A percentile compares a stretch with the other conserved stretches of the same genome.
phyloP scores from a whole-genome alignment of 2,329 filamentous ascomycete species.

The Monosporascus sp. region DNA sequence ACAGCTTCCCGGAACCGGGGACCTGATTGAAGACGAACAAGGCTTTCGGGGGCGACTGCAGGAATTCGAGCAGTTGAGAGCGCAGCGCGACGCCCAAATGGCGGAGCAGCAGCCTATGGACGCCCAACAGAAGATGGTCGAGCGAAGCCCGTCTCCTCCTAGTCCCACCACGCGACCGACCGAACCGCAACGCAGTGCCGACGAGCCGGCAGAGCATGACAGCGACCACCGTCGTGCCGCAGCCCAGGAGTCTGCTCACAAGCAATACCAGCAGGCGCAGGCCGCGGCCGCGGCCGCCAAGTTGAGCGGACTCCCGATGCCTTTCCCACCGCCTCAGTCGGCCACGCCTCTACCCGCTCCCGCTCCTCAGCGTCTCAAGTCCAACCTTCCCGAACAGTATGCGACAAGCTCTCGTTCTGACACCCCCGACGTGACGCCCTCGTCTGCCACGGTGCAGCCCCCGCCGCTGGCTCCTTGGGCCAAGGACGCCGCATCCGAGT shows the following conservation, averaged over 20 bases:
- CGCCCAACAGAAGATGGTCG: conserved; percentile 13
- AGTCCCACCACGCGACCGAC: conserved; percentile 5
- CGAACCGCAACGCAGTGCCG: conserved; percentile 5
- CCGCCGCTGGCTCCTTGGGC: conserved; percentile 92
- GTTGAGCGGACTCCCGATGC: conserved; percentile 69
- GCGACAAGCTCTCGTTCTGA: conserved; percentile 63
- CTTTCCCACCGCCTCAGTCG: conserved; percentile 66
- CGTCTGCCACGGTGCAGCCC: conserved; percentile 37
- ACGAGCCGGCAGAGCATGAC: conserved; percentile 11
- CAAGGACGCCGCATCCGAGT: conserved; percentile 67
- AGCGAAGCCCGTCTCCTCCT: conserved; percentile 8
- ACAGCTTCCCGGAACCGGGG: conserved; percentile 44
- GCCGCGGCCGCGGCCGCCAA: conserved; percentile 43
- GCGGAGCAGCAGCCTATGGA: conserved; percentile 24
- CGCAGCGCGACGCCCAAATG: conserved; percentile 60
- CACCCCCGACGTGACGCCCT: conserved; percentile 57
- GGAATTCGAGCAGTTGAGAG: conserved; percentile 75
- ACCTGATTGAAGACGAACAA: conserved; percentile 49
- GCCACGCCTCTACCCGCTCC: conserved; percentile 82
- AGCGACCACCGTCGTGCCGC: conserved; percentile 9
- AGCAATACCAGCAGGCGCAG: conserved; percentile 63
- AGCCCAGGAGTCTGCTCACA: conserved; percentile 23
- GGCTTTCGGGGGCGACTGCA: conserved; percentile 68
- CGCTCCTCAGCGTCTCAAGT: conserved; percentile 76
- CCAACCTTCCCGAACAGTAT: conserved; percentile 74